Evolutionary conservation across 306 rosid genomes (phyloP), one percentile per base, ranked within the genome.

Genomic region (Vachellia pachyceras): DNA sequence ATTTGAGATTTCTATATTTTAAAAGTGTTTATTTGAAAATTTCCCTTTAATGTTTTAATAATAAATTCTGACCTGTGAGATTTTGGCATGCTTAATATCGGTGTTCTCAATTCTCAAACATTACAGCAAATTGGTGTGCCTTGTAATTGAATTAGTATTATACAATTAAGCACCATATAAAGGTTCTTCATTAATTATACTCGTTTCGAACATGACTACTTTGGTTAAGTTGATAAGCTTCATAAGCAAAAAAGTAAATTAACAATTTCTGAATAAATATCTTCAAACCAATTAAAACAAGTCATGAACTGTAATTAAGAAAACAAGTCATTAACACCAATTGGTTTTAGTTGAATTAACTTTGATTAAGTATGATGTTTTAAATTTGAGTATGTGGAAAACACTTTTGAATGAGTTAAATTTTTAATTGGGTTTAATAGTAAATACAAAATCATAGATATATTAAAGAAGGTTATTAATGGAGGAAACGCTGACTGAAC

Each of bases 401-500:
- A 29, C 1, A 0, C 33, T 29, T 29, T 29, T 29, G 33, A 29
- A 29, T 29, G 33, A 29, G 33, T 29, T 29, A 29, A 29, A 29
- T 29, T 29, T 29, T 29, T 29, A 29, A 29, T 29, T 29, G 33
- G 33, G 33, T 29, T 29, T 29, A 29, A 29, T 29, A 29, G 2
- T 29, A 29, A 1, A 0, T 29, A n/a, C 33, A 0, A 29, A 29
- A 2, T 29, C 33, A 29, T 29, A 29, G 33, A 29, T 29, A 29
- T 29, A 29, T 29, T 29, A 29, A 6, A 25, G 5, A 60, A 11
- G 3, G 10, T 58, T 10, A 23, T 10, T 23, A 23, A 44, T 42
- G 83, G 64, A 79, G 78, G 81, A 69, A 63, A 85, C 71, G 54
- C 23, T 35, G 17, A 44, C 7, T 7, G 42, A 79, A 64, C 46